Evolutionary conservation across 345 rosid species (phyloP).

Genomic region (Aegle marmelos): DNA sequence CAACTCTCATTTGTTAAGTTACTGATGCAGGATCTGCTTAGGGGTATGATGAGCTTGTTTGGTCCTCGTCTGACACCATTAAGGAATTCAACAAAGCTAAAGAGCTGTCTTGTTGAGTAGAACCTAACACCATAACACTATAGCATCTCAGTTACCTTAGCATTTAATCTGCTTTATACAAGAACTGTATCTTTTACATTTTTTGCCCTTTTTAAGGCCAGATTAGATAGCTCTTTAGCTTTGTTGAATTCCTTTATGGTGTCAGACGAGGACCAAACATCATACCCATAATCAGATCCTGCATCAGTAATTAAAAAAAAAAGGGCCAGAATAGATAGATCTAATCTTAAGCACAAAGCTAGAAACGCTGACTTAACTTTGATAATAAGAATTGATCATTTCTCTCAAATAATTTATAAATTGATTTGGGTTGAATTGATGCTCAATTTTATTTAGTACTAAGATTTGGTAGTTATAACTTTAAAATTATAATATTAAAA

Average conservation of each 20-base stretch:
- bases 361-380: background rate
- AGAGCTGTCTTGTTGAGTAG: background rate
- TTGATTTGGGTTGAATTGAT: background rate
- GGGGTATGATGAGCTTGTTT: no score
- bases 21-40: no score
- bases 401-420: background rate
- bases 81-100: background rate
- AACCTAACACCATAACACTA: no score
- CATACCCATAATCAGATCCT: no score
- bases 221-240: background rate
- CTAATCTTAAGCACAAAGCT: background rate
- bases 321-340: background rate
- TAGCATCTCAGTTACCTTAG: background rate
- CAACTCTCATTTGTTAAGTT: no score
- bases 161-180: background rate
- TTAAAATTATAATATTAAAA: no score
- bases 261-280: no score
- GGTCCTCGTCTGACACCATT: no score
- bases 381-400: no score
- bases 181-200: background rate
- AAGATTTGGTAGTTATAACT: fast-evolving
- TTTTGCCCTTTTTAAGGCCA: background rate
- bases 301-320: no score
- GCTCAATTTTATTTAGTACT: no score
- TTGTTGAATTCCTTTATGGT: background rate